Evolutionary conservation across 139 green algal species (phyloP), one percentile per base, ranked within the genome.

Genomic region (Gonium pectorale): DNA sequence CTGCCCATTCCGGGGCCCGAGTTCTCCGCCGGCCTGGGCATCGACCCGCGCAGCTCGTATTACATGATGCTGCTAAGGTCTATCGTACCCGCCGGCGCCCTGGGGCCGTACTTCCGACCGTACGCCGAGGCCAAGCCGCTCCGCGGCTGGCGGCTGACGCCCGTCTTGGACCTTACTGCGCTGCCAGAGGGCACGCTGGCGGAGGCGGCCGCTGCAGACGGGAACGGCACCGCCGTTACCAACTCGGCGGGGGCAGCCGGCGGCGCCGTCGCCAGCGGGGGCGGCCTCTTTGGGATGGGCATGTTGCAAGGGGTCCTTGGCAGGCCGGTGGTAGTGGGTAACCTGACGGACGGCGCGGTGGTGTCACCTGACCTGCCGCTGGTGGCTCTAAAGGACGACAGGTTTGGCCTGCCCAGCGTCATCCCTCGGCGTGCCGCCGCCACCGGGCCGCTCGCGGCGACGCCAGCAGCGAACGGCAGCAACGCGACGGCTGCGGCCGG

Each of bases 11-110:
- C 81, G 2, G 67, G 54, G 6, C 69, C 81, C 21, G 43, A 62
- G n/a, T 87, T 87, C 26, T 2, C 5, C 6, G 29, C 27, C 1
- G 35, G 43, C 35, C 52, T 80, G 13, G 69, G 86, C 31, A 46
- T 73, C 29, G 74, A 79, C 29, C 43, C 74, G 0, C 44, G 31
- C 0, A 52, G 37, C 29, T 15, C 74, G 6, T 88, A 88, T 67
- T 88, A 80, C 64, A 73, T 82, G 62, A 33, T 90, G 31, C 63
- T 90, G 37, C 62, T 86, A 2, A 46, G 86, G 3, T 85, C 81
- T 56, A 87, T 90, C 44, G 70, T 83, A n/a, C 79, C 79, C 0
- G 54, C 64, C 11, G 74, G 83, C 13, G 63, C 63, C n/a, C 72
- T 79, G 66, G 73, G 44, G 60, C 27, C 51, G 22, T 4, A 60